These are phyloP conservation scores for Termitomyces titanicus DNA, from an alignment of 768 basidiomycete genomes.

Conservation along the genomic window DNA sequence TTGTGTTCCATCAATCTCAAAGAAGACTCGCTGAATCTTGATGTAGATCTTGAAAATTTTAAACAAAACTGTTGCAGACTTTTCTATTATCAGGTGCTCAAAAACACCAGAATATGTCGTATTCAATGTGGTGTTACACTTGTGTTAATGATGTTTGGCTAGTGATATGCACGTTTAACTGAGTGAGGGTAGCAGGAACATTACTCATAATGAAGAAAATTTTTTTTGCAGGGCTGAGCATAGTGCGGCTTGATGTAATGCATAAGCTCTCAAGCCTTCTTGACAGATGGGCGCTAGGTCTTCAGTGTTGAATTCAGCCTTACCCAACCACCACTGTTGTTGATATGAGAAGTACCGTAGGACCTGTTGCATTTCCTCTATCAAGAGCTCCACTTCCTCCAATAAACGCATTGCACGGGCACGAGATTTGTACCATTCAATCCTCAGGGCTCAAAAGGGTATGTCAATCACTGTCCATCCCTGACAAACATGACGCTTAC, in stretches of 20 bases:
- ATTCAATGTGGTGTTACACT: too few species aligned
- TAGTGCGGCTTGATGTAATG: neutral
- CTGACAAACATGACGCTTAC: neutral
- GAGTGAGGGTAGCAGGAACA: neutral
- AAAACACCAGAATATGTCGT: too few species aligned
- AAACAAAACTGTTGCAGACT: too few species aligned
- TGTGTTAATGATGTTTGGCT: too few species aligned
- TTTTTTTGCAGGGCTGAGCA: neutral
- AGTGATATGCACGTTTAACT: too few species aligned
- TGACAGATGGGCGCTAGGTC: neutral
- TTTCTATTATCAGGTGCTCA: too few species aligned
- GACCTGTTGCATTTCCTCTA: constrained; percentile 20
- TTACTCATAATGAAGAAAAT: neutral
- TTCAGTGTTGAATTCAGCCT: neutral
- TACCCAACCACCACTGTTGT: constrained; percentile 13
- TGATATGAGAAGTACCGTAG: constrained; percentile 15
- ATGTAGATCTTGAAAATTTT: too few species aligned
- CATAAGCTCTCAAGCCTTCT: neutral
- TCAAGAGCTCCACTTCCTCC: constrained; percentile 20
- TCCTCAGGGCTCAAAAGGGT: constrained; percentile 9
- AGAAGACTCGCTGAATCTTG: too few species aligned
- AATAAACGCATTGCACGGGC: constrained; percentile 16
- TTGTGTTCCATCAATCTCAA: too few species aligned
- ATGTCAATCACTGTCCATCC: neutral
- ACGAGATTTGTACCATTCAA: constrained; percentile 22